Base-by-base conservation (phyloP, 2,329 filamentous ascomycete genomes). In the Cladophialophora psammophila region DNA sequence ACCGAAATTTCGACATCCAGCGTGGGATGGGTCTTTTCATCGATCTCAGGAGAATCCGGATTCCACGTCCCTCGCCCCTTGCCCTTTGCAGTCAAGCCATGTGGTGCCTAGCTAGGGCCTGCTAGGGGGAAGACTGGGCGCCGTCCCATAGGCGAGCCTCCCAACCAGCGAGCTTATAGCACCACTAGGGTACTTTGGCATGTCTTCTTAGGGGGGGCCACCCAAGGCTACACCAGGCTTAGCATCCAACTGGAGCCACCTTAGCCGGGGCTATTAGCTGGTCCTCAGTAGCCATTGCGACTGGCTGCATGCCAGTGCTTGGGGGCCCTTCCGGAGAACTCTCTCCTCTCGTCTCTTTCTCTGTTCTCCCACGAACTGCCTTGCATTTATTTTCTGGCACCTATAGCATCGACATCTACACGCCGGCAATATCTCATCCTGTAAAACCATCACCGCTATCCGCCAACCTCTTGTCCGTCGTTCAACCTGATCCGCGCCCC, bases 341-440 rank as follows among this genome's bases (percentile, higher is more conserved):
- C 59, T 48, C 38, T 38, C 34, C 59, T 61, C 59, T 61, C 38
- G 50, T 38, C 59, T 61, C 59, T 61, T 38, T 45, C 52, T 34
- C 45, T 42, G 59, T 61, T 61, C 58, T 34, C 32, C 36, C 52
- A 63, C 60, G 60, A 56, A 50, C 57, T 38, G 56, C 45, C 54
- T 36, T 60, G 67, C 42, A 64, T 69, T 64, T 50, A 57, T 58
- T 63, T 69, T 66, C 64, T 59, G 26, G 50, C 58, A 52, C 50
- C 61, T 36, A 45, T 55, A 45, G 55, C 50, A 56, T 32, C 48
- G 15, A 45, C 62, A 50, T 48, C 60, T 60, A 52, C 54, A 50
- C 61, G 56, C 60, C 64, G 56, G 56, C 45, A 26, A 64, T 62
- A 59, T 55, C 31, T 40, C n/a, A 13, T 56, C 35, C 45, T 64